Evolutionary conservation across 2,329 filamentous ascomycete genomes (phyloP).

Genomic region (Fusarium sp.): DNA sequence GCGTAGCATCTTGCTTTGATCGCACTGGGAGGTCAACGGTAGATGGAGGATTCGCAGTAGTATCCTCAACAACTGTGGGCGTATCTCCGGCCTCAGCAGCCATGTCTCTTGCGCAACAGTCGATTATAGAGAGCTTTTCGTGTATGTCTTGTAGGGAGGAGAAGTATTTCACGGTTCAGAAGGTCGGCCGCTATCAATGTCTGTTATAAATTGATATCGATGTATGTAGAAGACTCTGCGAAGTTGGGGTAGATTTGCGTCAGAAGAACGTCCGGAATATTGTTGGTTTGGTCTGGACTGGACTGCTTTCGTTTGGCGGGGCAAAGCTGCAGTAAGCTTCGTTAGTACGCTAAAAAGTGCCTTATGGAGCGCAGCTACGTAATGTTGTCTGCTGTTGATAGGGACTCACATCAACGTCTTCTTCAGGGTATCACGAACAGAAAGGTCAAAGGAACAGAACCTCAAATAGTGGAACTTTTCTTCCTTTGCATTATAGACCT

Average conservation of each 20-base stretch:
- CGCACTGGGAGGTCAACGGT: conserved; percentile 45
- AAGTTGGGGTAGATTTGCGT: conserved; percentile 14
- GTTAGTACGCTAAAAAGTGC: conserved; percentile 1
- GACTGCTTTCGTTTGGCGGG: conserved; percentile 30
- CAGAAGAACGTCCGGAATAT: conserved; percentile 11
- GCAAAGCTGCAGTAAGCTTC: conserved; percentile 35
- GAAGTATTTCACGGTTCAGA: neutral
- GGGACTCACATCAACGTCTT: neutral
- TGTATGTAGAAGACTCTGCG: conserved; percentile 13
- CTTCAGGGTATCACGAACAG: conserved; percentile 14
- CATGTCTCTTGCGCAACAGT: conserved; percentile 39
- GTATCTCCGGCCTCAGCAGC: conserved; percentile 40
- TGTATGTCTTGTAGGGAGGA: neutral
- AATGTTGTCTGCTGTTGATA: conserved; percentile 4
- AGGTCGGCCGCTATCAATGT: conserved; percentile 14
- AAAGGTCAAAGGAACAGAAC: neutral
- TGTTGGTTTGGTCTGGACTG: conserved; percentile 2
- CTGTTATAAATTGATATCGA: neutral
- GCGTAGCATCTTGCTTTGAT: conserved; percentile 43
- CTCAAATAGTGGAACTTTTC: neutral
- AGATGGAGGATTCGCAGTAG: conserved; percentile 23
- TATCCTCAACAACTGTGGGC: conserved; percentile 35
- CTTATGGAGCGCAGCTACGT: conserved; percentile 28
- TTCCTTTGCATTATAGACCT: neutral
- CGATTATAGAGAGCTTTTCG: conserved; percentile 10